These are phyloP conservation scores for Pholiota molesta DNA, from an alignment of 768 basidiomycete genomes.

Conservation along the genomic window DNA sequence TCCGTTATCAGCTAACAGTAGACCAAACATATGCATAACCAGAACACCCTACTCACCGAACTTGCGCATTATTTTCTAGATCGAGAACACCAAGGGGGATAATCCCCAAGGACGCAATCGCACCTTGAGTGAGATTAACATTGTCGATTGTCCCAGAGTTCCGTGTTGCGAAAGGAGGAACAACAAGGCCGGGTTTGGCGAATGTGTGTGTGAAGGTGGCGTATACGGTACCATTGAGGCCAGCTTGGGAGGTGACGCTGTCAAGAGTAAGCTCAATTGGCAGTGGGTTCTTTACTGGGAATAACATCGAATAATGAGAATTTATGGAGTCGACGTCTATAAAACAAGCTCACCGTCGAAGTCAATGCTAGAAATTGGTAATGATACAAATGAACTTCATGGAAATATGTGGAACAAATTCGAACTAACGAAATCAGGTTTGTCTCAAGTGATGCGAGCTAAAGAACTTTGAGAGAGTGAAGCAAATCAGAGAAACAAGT, in stretches of 20 bases:
- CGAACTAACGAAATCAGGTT: conserved; percentile 32
- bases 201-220: conserved; percentile 64
- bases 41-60: conserved; percentile 31
- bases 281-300: conserved; percentile 44
- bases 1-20: neutral
- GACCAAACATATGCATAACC: neutral
- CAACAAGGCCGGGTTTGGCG: conserved; percentile 44
- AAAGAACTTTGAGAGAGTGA: neutral
- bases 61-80: conserved; percentile 38
- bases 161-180: conserved; percentile 46
- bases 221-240: conserved; percentile 55
- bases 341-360: conserved; percentile 34
- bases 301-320: neutral
- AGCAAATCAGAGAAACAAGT: conserved; percentile 3
- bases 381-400: neutral
- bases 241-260: conserved; percentile 43
- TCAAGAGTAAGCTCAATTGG: conserved; percentile 49
- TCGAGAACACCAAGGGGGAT: conserved; percentile 57
- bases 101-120: conserved; percentile 48
- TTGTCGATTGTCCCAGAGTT: conserved; percentile 61
- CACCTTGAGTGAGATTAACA: conserved; percentile 57
- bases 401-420: neutral
- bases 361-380: conserved; percentile 22
- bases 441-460: conserved; percentile 40
- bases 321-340: neutral